Evolutionary conservation across 179 eudicot genomes (phyloP).

Genomic region (Heliamphora pulchella): DNA sequence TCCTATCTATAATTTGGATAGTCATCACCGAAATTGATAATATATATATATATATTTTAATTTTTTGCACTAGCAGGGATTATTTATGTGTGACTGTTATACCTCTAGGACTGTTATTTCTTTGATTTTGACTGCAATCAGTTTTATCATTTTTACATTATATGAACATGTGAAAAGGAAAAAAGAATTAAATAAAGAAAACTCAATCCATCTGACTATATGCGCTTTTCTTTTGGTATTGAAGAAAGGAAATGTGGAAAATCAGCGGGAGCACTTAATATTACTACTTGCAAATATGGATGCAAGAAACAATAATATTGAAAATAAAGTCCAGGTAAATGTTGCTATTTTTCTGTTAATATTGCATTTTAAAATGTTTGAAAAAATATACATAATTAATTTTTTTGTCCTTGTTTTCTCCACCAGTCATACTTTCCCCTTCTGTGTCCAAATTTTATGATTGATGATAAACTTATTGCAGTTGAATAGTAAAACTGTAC

Average conservation of each 20-base stretch:
- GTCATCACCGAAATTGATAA: no score
- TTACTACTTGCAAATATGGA: conserved; percentile 93
- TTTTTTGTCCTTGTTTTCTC: conserved; percentile 1
- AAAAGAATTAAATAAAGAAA: background rate
- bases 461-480: conserved; percentile 30
- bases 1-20: no score
- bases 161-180: background rate
- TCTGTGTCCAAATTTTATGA: background rate
- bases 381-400: background rate
- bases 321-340: conserved; percentile 52
- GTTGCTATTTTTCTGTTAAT: background rate
- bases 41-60: no score
- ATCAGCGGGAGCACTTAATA: conserved; percentile 95
- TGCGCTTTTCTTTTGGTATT: conserved; percentile 15
- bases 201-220: background rate
- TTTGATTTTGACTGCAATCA: background rate
- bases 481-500: conserved; percentile 57
- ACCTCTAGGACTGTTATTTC: background rate
- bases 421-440: background rate
- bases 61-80: background rate
- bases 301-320: conserved; percentile 47
- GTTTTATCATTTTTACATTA: background rate
- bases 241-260: conserved; percentile 97
- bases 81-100: background rate
- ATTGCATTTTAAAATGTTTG: background rate